A percentile compares a stretch with the other conserved stretches of the same genome.
phyloP scores from a whole-genome alignment of 1,139 yeast species.

The Petasospora rhodanensis region DNA sequence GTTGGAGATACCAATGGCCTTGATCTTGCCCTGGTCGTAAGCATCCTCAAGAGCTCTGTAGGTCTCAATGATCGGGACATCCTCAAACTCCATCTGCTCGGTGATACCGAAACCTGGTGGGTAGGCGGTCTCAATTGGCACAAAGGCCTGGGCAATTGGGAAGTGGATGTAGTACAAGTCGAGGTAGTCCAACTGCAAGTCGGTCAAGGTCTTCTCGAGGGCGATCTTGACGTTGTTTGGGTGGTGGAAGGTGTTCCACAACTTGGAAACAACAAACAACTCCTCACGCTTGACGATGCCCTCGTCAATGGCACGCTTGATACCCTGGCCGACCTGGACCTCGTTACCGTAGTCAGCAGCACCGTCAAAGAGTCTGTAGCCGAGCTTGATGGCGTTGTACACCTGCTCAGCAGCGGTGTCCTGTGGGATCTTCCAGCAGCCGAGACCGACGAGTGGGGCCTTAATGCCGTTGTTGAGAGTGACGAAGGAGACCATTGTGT shows the following conservation, averaged over 20 bases:
- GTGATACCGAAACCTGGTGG: constrained; percentile 69
- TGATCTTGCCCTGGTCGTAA: constrained; percentile 59
- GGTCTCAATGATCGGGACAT: constrained; percentile 71
- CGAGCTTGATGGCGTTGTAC: constrained; percentile 63
- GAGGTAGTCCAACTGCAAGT: constrained; percentile 62
- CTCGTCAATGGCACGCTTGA: constrained; percentile 58
- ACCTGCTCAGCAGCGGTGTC: constrained; percentile 54
- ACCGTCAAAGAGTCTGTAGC: constrained; percentile 73
- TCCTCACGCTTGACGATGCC: constrained; percentile 71
- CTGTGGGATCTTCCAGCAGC: constrained; percentile 64
- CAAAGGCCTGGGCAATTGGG: constrained; percentile 72
- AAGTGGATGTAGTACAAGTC: constrained; percentile 77
- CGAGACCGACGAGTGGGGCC: constrained; percentile 63
- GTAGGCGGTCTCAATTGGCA: constrained; percentile 68
- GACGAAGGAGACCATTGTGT: constrained; percentile 28
- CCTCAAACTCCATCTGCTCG: constrained; percentile 51
- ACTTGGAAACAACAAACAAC: constrained; percentile 68
- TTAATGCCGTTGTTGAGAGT: constrained; percentile 55
- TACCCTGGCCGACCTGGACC: constrained; percentile 67
- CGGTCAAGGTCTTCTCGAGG: constrained; percentile 56
- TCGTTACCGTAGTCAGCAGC: constrained; percentile 80
- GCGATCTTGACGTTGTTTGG: constrained; percentile 49
- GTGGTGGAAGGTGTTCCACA: constrained; percentile 77
- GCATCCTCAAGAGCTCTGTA: constrained; percentile 74
- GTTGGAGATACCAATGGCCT: constrained; percentile 81